Percentiles rank a stretch among this genome's conserved stretches.
Conservation (phyloP, 2,329 filamentous ascomycete genomes). For the Fusarium citri region DNA sequence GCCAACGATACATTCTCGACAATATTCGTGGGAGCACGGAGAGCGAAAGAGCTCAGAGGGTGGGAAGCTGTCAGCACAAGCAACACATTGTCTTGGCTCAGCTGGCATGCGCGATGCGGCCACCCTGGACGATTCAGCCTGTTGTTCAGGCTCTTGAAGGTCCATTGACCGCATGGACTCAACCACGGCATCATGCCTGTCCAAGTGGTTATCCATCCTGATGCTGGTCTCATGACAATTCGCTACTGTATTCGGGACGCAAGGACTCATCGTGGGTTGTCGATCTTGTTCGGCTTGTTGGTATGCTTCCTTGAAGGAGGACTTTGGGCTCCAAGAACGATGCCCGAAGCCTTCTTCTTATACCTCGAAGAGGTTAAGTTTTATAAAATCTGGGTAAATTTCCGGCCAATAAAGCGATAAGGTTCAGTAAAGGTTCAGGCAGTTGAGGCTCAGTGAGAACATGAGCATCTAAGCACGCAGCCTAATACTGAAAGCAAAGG, state of each 20-base stretch:
- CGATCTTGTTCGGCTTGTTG: background rate
- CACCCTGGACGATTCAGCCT: background rate
- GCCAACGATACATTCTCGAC: conserved; percentile 57
- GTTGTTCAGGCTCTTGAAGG: rapidly evolving
- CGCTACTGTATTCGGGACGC: too few relatives aligned
- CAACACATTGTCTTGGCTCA: background rate
- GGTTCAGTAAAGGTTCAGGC: background rate
- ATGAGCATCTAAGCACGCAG: background rate
- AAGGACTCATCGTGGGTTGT: background rate
- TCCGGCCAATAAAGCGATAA: background rate
- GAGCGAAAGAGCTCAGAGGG: background rate
- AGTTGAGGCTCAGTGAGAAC: background rate
- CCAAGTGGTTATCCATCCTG: background rate
- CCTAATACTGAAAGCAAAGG: background rate
- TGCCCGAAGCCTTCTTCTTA: background rate
- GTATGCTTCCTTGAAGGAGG: background rate
- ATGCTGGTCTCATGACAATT: background rate
- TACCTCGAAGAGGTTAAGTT: background rate
- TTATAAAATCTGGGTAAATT: background rate
- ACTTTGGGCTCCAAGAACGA: background rate
- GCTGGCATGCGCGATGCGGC: background rate
- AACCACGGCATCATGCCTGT: background rate
- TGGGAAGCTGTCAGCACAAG: background rate
- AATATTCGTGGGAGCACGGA: conserved; percentile 64
- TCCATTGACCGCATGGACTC: conserved; percentile 1